Evolutionary conservation across 2,329 filamentous ascomycete species (phyloP).

Genomic region (Penicillium sp.): DNA sequence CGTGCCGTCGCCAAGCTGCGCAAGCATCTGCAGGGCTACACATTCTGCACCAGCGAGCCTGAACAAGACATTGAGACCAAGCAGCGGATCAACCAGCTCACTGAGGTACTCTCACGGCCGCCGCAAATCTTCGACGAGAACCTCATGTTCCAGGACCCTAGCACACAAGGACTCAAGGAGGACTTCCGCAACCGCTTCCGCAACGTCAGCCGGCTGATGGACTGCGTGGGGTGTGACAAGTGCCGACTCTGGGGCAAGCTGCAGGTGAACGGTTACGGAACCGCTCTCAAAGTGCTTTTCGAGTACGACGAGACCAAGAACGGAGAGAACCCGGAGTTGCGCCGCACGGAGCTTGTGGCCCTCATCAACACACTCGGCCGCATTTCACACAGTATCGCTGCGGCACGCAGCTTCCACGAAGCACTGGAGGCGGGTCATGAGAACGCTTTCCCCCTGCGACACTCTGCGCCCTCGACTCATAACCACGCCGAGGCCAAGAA

Average conservation of each 20-base stretch:
- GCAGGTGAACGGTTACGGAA: conserved; percentile 92
- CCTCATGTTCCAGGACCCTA: conserved; percentile 82
- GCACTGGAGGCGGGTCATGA: conserved; percentile 49
- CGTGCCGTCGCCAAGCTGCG: conserved; percentile 90
- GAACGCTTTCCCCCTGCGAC: conserved; percentile 38
- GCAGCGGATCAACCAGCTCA: conserved; percentile 78
- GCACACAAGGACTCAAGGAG: conserved; percentile 79
- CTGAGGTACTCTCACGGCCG: conserved; percentile 69
- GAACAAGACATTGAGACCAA: conserved; percentile 80
- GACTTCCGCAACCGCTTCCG: conserved; percentile 97
- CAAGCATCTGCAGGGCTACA: conserved; percentile 80
- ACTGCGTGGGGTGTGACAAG: conserved; percentile 98
- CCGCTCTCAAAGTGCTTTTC: conserved; percentile 93
- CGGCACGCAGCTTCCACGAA: conserved; percentile 73
- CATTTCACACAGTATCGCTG: conserved; percentile 78
- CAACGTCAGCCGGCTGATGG: conserved; percentile 96
- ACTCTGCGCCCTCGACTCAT: conserved; percentile 36
- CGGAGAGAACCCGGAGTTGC: conserved; percentile 71
- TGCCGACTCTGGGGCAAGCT: conserved; percentile 98
- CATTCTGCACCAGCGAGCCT: conserved; percentile 87
- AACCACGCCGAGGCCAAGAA: conserved; percentile 25
- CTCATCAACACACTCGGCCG: conserved; percentile 93
- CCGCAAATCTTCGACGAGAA: conserved; percentile 90
- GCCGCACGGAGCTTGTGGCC: conserved; percentile 90
- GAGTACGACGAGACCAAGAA: conserved; percentile 78